A percentile compares a stretch with the other conserved stretches of the same genome.
Evolutionary conservation across 2,329 filamentous ascomycete species (phyloP).

Genomic region (Zymoseptoria tritici): DNA sequence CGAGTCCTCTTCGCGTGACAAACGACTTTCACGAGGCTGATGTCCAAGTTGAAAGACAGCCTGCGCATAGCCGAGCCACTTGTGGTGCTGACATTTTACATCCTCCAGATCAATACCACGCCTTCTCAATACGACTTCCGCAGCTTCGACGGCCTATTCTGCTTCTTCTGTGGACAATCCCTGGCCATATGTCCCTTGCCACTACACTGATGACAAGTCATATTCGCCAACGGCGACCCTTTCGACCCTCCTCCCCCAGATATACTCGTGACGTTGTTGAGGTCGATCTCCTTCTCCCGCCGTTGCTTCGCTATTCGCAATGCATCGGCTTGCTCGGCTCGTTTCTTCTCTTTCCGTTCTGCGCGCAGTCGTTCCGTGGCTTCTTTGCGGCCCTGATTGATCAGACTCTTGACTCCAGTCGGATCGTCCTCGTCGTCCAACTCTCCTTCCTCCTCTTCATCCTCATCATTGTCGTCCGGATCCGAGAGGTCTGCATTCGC

Average conservation of each 20-base stretch:
- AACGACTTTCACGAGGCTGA: too few relatives aligned
- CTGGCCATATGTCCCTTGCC: conserved; percentile 52
- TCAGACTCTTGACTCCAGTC: conserved; percentile 35
- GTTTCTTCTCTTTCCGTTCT: conserved; percentile 41
- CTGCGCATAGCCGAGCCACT: too few relatives aligned
- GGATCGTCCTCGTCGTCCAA: conserved; percentile 36
- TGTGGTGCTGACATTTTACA: too few relatives aligned
- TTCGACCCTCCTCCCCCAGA: conserved; percentile 32
- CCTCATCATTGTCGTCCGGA: conserved; percentile 30
- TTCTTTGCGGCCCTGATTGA: conserved; percentile 40
- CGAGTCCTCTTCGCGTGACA: too few relatives aligned
- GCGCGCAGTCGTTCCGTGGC: conserved; percentile 37
- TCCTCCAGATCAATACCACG: not conserved
- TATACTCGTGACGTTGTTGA: conserved; percentile 50
- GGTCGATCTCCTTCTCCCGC: conserved; percentile 58
- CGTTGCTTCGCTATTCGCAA: conserved; percentile 51
- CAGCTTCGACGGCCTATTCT: conserved; percentile 8
- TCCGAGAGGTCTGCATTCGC: conserved; percentile 14
- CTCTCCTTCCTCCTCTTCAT: conserved; percentile 30
- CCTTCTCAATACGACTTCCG: conserved; percentile 4
- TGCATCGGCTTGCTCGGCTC: conserved; percentile 42
- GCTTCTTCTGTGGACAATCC: conserved; percentile 44
- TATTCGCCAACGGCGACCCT: conserved; percentile 28
- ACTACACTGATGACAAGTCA: conserved; percentile 56
- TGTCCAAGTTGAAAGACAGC: too few relatives aligned